Evolutionary conservation across 306 rosid species (phyloP).

Genomic region (Castanea mollissima): DNA sequence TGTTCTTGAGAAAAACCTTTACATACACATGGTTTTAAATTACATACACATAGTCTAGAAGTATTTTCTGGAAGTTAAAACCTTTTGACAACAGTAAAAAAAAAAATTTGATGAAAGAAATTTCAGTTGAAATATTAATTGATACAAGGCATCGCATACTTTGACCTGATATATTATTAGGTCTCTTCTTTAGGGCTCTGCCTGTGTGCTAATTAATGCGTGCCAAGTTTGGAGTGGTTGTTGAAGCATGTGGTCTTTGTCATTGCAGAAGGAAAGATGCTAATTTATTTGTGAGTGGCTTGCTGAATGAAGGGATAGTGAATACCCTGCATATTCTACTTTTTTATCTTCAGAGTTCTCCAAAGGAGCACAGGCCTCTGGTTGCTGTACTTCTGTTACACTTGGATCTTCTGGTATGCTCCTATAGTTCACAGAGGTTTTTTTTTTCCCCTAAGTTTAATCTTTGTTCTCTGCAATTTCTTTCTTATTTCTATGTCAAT

Average conservation of each 20-base stretch:
- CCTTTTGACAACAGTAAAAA: no score
- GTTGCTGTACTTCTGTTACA: slow-evolving; percentile 62
- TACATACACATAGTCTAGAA: no score
- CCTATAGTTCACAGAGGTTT: slow-evolving; percentile 3
- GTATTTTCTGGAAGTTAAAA: no score
- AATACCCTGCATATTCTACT: slow-evolving; percentile 48
- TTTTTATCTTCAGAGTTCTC: slow-evolving; percentile 45
- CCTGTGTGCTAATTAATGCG: no score
- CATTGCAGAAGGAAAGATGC: slow-evolving; percentile 64
- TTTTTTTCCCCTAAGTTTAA: neutral
- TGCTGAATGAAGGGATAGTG: slow-evolving; percentile 47
- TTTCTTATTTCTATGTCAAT: slow-evolving; percentile 4
- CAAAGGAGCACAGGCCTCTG: slow-evolving; percentile 50
- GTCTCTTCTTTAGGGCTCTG: no score
- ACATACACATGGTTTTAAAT: no score
- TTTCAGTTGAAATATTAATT: no score
- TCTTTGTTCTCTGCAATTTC: neutral
- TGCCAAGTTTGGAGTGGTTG: neutral
- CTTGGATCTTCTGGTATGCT: slow-evolving; percentile 58
- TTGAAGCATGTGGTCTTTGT: neutral
- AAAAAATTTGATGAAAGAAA: no score
- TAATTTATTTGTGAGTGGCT: slow-evolving; percentile 43
- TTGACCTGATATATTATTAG: no score
- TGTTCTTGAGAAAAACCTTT: no score
- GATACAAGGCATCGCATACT: no score